Evolutionary conservation across 495 filamentous ascomycete species (phyloP).

Genomic region (Aspergillus heteromorphus): DNA sequence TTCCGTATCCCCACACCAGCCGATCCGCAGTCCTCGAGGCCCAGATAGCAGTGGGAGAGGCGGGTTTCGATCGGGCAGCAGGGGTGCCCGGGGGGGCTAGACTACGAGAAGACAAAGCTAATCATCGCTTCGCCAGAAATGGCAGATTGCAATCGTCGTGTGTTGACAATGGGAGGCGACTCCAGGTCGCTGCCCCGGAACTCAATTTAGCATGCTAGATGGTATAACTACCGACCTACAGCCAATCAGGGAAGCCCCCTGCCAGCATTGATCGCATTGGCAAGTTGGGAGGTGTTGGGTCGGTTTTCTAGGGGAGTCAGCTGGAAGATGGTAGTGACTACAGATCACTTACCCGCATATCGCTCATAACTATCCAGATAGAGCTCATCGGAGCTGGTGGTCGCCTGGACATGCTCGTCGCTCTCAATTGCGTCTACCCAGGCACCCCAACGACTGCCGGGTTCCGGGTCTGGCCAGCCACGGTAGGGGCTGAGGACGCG

Average conservation of each 20-base stretch:
- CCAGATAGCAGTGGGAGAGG: slow-evolving; percentile 72
- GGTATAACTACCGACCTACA: neutral
- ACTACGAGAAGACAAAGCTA: slow-evolving; percentile 10
- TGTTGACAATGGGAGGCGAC: neutral
- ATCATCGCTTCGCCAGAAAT: slow-evolving; percentile 1
- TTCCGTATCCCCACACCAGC: slow-evolving; percentile 47
- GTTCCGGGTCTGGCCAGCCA: slow-evolving; percentile 68
- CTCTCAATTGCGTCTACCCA: slow-evolving; percentile 83
- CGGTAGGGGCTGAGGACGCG: slow-evolving; percentile 75
- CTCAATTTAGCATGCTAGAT: neutral
- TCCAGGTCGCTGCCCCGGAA: neutral
- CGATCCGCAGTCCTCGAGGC: slow-evolving; percentile 63
- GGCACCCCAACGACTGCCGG: slow-evolving; percentile 62
- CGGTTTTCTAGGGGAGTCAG: slow-evolving; percentile 47
- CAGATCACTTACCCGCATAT: slow-evolving; percentile 51
- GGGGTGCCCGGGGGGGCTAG: slow-evolving; percentile 42
- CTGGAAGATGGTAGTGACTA: neutral
- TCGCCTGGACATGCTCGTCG: slow-evolving; percentile 67
- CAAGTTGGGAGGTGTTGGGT: slow-evolving; percentile 54
- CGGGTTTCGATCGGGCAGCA: slow-evolving; percentile 58
- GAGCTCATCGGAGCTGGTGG: slow-evolving; percentile 68
- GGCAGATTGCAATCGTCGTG: neutral
- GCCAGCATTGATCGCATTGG: slow-evolving; percentile 54
- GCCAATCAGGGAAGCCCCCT: slow-evolving; percentile 42
- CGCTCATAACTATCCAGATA: slow-evolving; percentile 69